phyloP scores from a whole-genome alignment of 1,139 yeast species.

The Eremothecium sinecaudum region DNA sequence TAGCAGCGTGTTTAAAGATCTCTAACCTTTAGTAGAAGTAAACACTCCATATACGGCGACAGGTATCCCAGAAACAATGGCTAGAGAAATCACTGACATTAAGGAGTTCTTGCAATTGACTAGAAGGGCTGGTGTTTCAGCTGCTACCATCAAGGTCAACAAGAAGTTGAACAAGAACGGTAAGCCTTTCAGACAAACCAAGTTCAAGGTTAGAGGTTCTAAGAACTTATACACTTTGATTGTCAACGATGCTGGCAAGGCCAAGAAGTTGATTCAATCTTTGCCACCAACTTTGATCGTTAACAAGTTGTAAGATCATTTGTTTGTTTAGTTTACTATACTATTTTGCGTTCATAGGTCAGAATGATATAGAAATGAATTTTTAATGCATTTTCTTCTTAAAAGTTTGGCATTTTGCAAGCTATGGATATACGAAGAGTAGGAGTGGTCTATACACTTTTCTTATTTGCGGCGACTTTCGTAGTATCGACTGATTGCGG shows the following conservation, averaged over 20 bases:
- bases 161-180: conserved; percentile 78
- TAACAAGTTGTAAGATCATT: conserved; percentile 46
- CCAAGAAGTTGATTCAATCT: conserved; percentile 96
- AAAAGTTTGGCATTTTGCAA: background rate
- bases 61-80: conserved; percentile 25
- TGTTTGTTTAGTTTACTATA: conserved; percentile 1
- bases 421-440: background rate
- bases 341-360: conserved; percentile 5
- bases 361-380: conserved; percentile 4
- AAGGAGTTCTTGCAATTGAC: conserved; percentile 97
- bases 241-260: conserved; percentile 94
- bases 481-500: too few species aligned
- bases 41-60: too few species aligned
- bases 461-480: conserved; percentile 3
- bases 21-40: too few species aligned
- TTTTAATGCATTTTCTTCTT: conserved; percentile 4
- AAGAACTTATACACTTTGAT: conserved; percentile 91
- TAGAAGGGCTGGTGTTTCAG: conserved; percentile 92
- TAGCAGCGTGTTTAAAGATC: too few species aligned
- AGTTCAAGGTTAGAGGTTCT: conserved; percentile 98
- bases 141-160: conserved; percentile 87
- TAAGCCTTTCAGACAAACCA: conserved; percentile 84
- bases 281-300: conserved; percentile 90
- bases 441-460: conserved; percentile 1
- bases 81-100: conserved; percentile 82